Percentiles rank a stretch among this genome's conserved stretches.
Conservation (phyloP, 2,329 filamentous ascomycete genomes). For the Fusarium sp. region DNA sequence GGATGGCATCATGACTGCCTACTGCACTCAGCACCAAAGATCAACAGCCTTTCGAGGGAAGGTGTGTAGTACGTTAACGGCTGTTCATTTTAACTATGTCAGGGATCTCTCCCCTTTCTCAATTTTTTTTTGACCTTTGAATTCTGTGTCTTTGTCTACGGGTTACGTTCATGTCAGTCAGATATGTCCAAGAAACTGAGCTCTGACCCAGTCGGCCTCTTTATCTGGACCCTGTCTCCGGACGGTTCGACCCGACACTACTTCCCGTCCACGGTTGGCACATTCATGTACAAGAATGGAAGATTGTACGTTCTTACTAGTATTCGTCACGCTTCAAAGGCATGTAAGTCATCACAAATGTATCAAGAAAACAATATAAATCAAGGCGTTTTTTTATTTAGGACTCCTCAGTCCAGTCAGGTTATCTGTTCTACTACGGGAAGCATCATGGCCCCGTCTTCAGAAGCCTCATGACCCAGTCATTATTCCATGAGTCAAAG, state of each 20-base stretch:
- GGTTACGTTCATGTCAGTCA: not conserved
- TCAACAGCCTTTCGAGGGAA: not conserved
- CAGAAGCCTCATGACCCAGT: slow-evolving; percentile 46
- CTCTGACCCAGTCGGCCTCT: not conserved
- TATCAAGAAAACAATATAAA: slow-evolving; percentile 17
- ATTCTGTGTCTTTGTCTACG: not conserved
- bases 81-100: not conserved
- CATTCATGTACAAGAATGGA: not conserved
- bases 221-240: not conserved
- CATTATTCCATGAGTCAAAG: slow-evolving; percentile 42
- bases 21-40: not conserved
- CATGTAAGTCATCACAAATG: not conserved
- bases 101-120: not conserved
- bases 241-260: not conserved
- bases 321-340: not conserved
- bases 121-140: not conserved
- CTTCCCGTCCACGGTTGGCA: not conserved
- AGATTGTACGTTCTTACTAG: not conserved
- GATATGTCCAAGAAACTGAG: not conserved
- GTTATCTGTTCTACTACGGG: slow-evolving; percentile 50
- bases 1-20: not conserved
- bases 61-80: not conserved
- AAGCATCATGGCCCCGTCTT: slow-evolving; percentile 42
- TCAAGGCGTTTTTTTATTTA: slow-evolving; percentile 48
- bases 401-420: slow-evolving; percentile 50